Evolutionary conservation across 2,329 filamentous ascomycete species (phyloP), one percentile per base, ranked within the genome.

Genomic region (Botryotinia narcissicola): DNA sequence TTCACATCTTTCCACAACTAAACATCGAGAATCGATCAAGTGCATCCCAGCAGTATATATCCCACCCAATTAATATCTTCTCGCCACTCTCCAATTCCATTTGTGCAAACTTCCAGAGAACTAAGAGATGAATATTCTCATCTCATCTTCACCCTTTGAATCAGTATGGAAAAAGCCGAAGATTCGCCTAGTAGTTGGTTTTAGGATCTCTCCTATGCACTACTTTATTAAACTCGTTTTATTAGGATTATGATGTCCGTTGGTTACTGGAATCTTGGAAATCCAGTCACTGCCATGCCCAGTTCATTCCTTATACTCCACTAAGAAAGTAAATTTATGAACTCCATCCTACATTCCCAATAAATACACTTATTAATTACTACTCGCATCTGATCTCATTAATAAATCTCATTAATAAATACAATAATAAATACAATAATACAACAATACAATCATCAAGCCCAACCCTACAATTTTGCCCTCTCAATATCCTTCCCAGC

Each of bases 401-500:
- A n/a, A 54, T n/a, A n/a, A 57, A 29, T 29, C 32, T 32, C 32
- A 32, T 32, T 32, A 32, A 32, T 32, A 2, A 32, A 32, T 32
- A 32, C 14, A 29, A 29, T 5, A n/a, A 51, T n/a, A n/a, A 57
- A 29, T 29, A 29, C 14, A 29, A 29, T 9, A 29, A 54, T 54
- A 54, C 51, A 18, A 57, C 3, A 57, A 14, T 18, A 16, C 10
- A 51, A 51, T 12, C 9, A 48, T 4, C 44, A 48, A 48, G 1
- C 48, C 4, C 14, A 57, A 14, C 22, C 20, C 54, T 75, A 89
- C 73, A 90, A 78, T 82, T 88, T 89, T 25, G 85, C 74, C 73
- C 79, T 79, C 3, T 76, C 78, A 29, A 77, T 77, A 12, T 18
- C 62, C 64, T 77, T 77, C 75, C 79, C 77, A 69, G 75, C 70